Evolutionary conservation across 192 early-diverging fungal genomes (phyloP).

Genomic region (Cladochytrium replicatum): DNA sequence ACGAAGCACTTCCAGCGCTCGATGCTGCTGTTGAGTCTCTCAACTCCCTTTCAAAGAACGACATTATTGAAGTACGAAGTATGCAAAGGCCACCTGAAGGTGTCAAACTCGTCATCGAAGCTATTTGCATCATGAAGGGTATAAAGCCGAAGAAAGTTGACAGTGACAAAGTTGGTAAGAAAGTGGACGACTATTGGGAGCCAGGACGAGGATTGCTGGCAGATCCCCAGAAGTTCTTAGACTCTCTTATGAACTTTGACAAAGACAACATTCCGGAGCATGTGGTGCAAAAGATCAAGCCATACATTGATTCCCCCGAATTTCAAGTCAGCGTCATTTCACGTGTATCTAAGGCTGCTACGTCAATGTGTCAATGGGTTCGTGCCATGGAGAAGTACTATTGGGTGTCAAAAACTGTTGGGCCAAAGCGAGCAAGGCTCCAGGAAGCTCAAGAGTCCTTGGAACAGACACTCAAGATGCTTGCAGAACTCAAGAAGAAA

Average conservation of each 20-base stretch:
- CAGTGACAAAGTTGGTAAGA: constrained; percentile 50
- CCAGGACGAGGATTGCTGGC: constrained; percentile 34
- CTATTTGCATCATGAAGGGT: constrained; percentile 52
- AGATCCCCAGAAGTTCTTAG: constrained; percentile 52
- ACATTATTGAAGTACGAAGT: constrained; percentile 50
- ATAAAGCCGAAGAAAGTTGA: constrained; percentile 57
- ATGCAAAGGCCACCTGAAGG: constrained; percentile 57
- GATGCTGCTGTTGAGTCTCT: constrained; percentile 51
- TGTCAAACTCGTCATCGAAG: constrained; percentile 56
- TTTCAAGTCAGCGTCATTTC: constrained; percentile 50
- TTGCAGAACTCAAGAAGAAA: constrained; percentile 50
- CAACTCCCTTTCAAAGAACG: constrained; percentile 48
- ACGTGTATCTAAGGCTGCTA: constrained; percentile 47
- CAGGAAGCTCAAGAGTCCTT: constrained; percentile 46
- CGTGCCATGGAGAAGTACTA: constrained; percentile 59
- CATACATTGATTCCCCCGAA: constrained; percentile 54
- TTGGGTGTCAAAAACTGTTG: constrained; percentile 45
- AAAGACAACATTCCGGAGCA: constrained; percentile 49
- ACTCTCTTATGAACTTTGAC: constrained; percentile 49
- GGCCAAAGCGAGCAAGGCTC: constrained; percentile 45
- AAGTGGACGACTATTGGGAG: constrained; percentile 54
- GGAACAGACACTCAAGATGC: constrained; percentile 40
- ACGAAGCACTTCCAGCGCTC: constrained; percentile 49
- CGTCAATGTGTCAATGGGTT: constrained; percentile 56
- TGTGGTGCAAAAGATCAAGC: constrained; percentile 45